phyloP scores from a whole-genome alignment of 148 eudicot genomes.

The Limonium bicolor region DNA sequence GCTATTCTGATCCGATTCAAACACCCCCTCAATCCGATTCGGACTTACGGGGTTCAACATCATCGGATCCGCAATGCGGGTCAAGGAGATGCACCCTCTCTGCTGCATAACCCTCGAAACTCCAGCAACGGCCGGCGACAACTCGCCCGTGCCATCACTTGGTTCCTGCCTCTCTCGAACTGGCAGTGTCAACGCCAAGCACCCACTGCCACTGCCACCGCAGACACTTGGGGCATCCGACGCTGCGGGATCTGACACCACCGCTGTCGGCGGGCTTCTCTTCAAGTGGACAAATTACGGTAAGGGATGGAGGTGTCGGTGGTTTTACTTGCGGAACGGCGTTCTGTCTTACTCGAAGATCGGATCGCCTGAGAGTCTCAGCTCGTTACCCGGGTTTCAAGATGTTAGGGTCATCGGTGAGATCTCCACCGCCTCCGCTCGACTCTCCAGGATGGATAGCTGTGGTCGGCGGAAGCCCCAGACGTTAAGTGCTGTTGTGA shows the following conservation, averaged over 20 bases:
- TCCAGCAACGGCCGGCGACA: constrained; percentile 25
- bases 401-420: constrained; percentile 69
- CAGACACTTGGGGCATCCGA: constrained; percentile 19
- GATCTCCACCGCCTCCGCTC: constrained; percentile 19
- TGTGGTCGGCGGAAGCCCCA: constrained; percentile 14
- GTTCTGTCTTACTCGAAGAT: constrained; percentile 79
- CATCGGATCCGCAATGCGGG: constrained; percentile 71
- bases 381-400: constrained; percentile 33
- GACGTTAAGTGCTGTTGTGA: constrained; percentile 32
- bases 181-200: constrained; percentile 11
- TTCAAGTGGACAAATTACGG: constrained; percentile 97
- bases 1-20: too few relatives aligned
- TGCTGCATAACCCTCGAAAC: constrained; percentile 61
- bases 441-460: constrained; percentile 24
- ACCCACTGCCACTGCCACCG: too few relatives aligned
- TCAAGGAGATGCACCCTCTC: constrained; percentile 63
- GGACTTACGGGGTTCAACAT: too few relatives aligned
- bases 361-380: constrained; percentile 81
- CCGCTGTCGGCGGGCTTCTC: constrained; percentile 69
- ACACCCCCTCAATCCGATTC: too few relatives aligned
- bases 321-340: constrained; percentile 87
- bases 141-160: constrained; percentile 27
- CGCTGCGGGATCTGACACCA: constrained; percentile 33
- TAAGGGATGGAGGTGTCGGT: constrained; percentile 86
- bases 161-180: too few relatives aligned